Conservation (phyloP, 1,284 basidiomycete species). For the Fomitopsis pinicola region DNA sequence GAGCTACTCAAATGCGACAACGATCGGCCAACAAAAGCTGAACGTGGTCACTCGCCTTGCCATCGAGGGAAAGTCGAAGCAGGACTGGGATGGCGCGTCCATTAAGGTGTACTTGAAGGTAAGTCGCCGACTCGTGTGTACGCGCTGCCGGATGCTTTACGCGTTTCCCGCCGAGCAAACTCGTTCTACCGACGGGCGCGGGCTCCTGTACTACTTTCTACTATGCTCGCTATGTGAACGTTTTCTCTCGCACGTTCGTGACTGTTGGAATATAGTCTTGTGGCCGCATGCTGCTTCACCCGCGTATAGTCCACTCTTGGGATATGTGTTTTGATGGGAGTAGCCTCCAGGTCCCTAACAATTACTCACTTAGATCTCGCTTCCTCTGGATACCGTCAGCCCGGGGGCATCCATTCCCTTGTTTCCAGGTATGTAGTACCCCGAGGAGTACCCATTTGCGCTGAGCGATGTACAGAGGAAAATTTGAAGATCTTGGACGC, state of each 20-base stretch:
- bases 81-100: constrained; percentile 55
- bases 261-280: neutral
- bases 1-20: constrained; percentile 26
- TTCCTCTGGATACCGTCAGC: constrained; percentile 58
- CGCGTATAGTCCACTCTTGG: no score
- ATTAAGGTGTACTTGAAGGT: constrained; percentile 77
- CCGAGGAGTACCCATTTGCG: neutral
- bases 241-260: no score
- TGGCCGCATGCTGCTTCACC: neutral
- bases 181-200: neutral
- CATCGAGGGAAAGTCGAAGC: constrained; percentile 68
- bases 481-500: constrained; percentile 69
- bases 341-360: no score
- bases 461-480: constrained; percentile 49
- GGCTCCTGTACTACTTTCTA: neutral
- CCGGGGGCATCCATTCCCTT: constrained; percentile 66
- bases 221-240: no score
- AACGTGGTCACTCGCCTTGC: constrained; percentile 71
- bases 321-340: neutral
- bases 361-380: constrained; percentile 44
- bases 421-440: constrained; percentile 54
- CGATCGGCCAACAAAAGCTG: constrained; percentile 40
- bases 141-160: neutral
- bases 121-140: constrained; percentile 13
- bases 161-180: neutral